These are phyloP conservation scores for Hymenoscyphus occultus DNA, from an alignment of 2,329 filamentous ascomycete genomes.

Conservation along the genomic window DNA sequence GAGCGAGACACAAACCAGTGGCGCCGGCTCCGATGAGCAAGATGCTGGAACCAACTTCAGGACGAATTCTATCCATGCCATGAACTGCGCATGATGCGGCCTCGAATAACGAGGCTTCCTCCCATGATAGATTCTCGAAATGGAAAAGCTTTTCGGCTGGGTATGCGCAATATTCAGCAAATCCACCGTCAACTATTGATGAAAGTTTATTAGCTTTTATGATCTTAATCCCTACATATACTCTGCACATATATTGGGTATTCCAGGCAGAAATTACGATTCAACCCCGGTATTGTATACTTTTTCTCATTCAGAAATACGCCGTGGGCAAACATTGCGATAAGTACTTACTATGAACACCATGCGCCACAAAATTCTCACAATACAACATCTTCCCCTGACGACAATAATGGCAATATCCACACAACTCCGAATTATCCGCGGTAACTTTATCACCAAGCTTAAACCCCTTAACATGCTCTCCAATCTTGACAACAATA, in stretches of 20 bases:
- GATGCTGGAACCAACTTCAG: constrained; percentile 24
- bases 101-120: constrained; percentile 21
- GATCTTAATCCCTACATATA: neutral
- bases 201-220: neutral
- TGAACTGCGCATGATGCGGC: constrained; percentile 22
- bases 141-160: constrained; percentile 22
- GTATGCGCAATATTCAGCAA: constrained; percentile 22
- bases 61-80: constrained; percentile 23
- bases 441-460: constrained; percentile 24
- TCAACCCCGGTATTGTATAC: no score
- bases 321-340: neutral
- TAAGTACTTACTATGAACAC: constrained; percentile 20
- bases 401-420: constrained; percentile 23
- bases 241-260: neutral
- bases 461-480: constrained; percentile 23
- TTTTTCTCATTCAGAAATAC: no score
- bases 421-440: constrained; percentile 22
- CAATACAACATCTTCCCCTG: constrained; percentile 24
- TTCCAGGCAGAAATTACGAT: no score
- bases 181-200: constrained; percentile 18
- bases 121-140: constrained; percentile 22
- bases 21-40: constrained; percentile 21
- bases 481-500: constrained; percentile 23
- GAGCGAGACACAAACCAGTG: constrained; percentile 20
- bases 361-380: constrained; percentile 24